These are phyloP conservation scores for Diaporthe velutina DNA, from an alignment of 2,329 filamentous ascomycete genomes.

Conservation along the genomic window DNA sequence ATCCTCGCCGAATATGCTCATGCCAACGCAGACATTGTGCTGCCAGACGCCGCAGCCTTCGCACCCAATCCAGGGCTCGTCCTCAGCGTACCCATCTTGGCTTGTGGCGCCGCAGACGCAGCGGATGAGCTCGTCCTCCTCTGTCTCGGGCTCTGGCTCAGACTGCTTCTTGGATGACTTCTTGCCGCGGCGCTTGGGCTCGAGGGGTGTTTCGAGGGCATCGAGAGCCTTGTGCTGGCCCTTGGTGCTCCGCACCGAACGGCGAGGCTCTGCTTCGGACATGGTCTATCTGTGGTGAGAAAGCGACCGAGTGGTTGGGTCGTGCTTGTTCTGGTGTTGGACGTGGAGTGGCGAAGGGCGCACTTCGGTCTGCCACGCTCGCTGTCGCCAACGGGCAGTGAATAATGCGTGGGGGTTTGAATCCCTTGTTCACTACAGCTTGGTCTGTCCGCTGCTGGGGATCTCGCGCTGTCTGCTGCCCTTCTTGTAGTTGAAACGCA, in stretches of 20 bases:
- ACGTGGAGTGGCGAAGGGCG: not conserved
- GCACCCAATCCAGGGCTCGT: slow-evolving; percentile 95
- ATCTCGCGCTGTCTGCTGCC: not conserved
- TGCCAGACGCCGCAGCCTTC: slow-evolving; percentile 96
- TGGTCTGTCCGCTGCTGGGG: slow-evolving; percentile 17
- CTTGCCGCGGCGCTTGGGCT: slow-evolving; percentile 65
- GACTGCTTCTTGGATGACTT: slow-evolving; percentile 67
- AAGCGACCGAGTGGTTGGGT: not conserved
- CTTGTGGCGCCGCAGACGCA: slow-evolving; percentile 93
- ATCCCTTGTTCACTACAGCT: slow-evolving; percentile 38
- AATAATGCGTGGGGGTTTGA: not conserved
- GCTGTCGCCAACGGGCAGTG: not conserved
- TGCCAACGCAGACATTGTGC: slow-evolving; percentile 95
- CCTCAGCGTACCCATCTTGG: slow-evolving; percentile 82
- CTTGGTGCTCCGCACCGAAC: slow-evolving; percentile 96
- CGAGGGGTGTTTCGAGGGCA: slow-evolving; percentile 72
- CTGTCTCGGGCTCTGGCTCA: slow-evolving; percentile 66
- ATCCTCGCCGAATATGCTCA: slow-evolving; percentile 82
- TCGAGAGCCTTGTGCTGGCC: slow-evolving; percentile 95
- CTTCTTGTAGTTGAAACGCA: not conserved
- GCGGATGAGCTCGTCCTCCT: slow-evolving; percentile 82
- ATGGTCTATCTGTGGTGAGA: slow-evolving; percentile 18
- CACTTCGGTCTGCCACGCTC: not conserved
- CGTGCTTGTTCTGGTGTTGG: not conserved
- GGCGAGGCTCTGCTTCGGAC: slow-evolving; percentile 80